Percentiles rank a stretch among this genome's conserved stretches.
These are phyloP conservation scores for Fusarium anguioides DNA, from an alignment of 2,329 filamentous ascomycete genomes.

Conservation along the genomic window DNA sequence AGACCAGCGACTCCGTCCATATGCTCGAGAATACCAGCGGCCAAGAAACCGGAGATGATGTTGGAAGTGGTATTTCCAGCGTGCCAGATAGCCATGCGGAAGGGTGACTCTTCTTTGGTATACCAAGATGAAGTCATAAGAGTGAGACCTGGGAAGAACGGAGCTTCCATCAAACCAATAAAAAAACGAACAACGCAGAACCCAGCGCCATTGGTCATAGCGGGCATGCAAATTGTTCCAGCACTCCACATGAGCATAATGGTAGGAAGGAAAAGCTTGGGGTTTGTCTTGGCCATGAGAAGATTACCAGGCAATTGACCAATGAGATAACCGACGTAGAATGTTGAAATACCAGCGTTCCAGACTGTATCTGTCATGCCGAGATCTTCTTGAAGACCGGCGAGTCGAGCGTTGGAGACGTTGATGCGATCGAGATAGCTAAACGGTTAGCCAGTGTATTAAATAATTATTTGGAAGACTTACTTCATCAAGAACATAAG, in stretches of 20 bases:
- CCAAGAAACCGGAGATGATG: conserved; percentile 57
- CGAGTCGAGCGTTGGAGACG: conserved; percentile 57
- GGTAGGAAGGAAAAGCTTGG: conserved; percentile 50
- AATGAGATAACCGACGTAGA: conserved; percentile 60
- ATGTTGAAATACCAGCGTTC: conserved; percentile 55
- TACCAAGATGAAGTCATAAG: conserved; percentile 59
- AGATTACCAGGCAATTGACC: conserved; percentile 60
- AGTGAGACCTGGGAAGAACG: conserved; percentile 55
- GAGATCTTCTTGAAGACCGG: conserved; percentile 53
- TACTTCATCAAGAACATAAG: conserved; percentile 32
- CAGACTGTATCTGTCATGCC: conserved; percentile 52
- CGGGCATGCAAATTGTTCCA: conserved; percentile 58
- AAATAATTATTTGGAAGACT: not conserved
- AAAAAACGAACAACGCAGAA: conserved; percentile 50
- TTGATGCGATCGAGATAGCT: conserved; percentile 65
- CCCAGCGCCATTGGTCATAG: conserved; percentile 46
- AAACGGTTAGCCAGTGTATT: not conserved
- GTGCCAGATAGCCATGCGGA: conserved; percentile 59
- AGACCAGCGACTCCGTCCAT: conserved; percentile 54
- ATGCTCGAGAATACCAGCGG: conserved; percentile 56
- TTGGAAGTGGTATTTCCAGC: conserved; percentile 60
- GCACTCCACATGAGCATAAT: conserved; percentile 58
- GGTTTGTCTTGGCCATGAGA: conserved; percentile 55
- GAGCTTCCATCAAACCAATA: conserved; percentile 49
- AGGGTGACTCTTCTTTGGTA: conserved; percentile 56